Conservation (phyloP, 306 rosid species). For the peach (Prunus persica) region Prunus_persica_NCBIv2 NC_034009.1:1186501-1187000, state of each 20-base stretch:
- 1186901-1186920: neutral
- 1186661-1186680: neutral
- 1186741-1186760: neutral
- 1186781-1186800: no score
- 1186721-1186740: neutral
- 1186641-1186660: neutral
- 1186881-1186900: no score
- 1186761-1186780: no score
- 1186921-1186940: neutral
- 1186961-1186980: constrained; percentile 17
- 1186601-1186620: neutral
- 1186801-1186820: no score
- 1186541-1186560: constrained; percentile 2
- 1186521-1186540: neutral
- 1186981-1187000: constrained; percentile 1
- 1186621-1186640: neutral
- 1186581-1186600: neutral
- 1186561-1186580: neutral
- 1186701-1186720: neutral
- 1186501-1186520: neutral
- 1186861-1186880: no score
- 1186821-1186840: no score
- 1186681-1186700: neutral
- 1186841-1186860: no score
- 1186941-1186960: constrained; percentile 13